These are phyloP conservation scores for Paecilomyces formosus DNA, from an alignment of 2,329 filamentous ascomycete genomes.

Conservation along the genomic window DNA sequence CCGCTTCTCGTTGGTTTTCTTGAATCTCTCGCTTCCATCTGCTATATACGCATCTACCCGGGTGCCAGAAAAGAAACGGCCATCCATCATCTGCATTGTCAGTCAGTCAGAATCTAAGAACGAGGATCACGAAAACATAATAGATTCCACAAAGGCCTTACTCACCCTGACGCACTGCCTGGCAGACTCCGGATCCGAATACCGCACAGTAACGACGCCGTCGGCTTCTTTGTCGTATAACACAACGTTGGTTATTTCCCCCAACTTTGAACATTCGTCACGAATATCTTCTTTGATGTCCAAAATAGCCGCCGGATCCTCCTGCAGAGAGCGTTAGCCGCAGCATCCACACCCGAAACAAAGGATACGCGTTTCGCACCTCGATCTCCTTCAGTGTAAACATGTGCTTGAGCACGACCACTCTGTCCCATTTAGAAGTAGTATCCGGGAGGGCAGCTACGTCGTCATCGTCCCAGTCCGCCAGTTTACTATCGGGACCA, in stretches of 20 bases:
- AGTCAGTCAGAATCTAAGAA: neutral
- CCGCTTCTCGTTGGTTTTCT: slow-evolving; percentile 51
- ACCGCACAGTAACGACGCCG: slow-evolving; percentile 79
- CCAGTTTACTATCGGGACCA: slow-evolving; percentile 58
- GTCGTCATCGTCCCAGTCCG: slow-evolving; percentile 93
- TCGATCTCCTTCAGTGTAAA: slow-evolving; percentile 81
- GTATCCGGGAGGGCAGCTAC: slow-evolving; percentile 52
- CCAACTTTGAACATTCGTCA: slow-evolving; percentile 80
- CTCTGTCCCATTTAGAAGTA: slow-evolving; percentile 60
- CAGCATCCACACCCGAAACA: neutral
- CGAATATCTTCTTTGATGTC: slow-evolving; percentile 94
- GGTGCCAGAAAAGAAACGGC: slow-evolving; percentile 68
- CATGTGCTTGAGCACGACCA: slow-evolving; percentile 86
- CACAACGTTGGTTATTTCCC: slow-evolving; percentile 82
- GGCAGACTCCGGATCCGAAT: slow-evolving; percentile 64
- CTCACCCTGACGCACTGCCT: slow-evolving; percentile 56
- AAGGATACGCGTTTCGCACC: slow-evolving; percentile 18
- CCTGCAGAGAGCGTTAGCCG: slow-evolving; percentile 30
- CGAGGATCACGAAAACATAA: neutral
- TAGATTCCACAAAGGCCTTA: slow-evolving; percentile 1
- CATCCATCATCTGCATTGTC: slow-evolving; percentile 57
- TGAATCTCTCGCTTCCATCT: slow-evolving; percentile 65
- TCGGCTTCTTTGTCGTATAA: slow-evolving; percentile 81
- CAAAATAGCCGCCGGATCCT: slow-evolving; percentile 72
- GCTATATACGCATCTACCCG: slow-evolving; percentile 65